phyloP scores from a whole-genome alignment of 305 asterid species.

The Stenogyne calaminthoides region DNA sequence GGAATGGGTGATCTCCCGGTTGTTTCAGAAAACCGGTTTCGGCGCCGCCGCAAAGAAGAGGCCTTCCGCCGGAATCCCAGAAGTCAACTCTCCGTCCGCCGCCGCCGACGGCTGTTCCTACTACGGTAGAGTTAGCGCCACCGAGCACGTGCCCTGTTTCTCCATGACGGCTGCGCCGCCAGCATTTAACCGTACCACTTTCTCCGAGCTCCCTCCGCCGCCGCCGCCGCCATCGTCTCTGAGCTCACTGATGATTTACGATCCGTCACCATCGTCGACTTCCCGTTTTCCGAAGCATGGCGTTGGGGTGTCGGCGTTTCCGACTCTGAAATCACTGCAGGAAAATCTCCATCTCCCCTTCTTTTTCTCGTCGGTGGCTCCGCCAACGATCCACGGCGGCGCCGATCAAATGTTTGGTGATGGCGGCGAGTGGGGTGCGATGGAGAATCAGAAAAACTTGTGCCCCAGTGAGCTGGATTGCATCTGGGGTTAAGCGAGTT shows the following conservation, averaged over 20 bases:
- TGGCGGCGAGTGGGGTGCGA: slow-evolving; percentile 41
- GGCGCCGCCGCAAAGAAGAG: slow-evolving; percentile 40
- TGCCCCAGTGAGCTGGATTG: slow-evolving; percentile 58
- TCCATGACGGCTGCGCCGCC: slow-evolving; percentile 55
- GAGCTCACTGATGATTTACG: slow-evolving; percentile 26
- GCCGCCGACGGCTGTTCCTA: slow-evolving; percentile 10
- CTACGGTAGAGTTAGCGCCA: slow-evolving; percentile 12
- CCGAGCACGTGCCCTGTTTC: slow-evolving; percentile 99
- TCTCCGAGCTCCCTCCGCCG: slow-evolving; percentile 49
- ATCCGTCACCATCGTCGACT: slow-evolving; percentile 25
- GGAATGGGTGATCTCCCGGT: slow-evolving; percentile 93
- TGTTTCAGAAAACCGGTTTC: slow-evolving; percentile 58
- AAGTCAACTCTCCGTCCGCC: slow-evolving; percentile 46
- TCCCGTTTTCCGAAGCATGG: slow-evolving; percentile 31
- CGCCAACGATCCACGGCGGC: slow-evolving; percentile 33
- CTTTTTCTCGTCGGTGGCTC: slow-evolving; percentile 33
- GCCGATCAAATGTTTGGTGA: slow-evolving; percentile 27
- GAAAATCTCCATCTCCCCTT: slow-evolving; percentile 54
- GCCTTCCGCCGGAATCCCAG: slow-evolving; percentile 27
- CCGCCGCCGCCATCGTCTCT: slow-evolving; percentile 34
- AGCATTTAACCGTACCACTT: slow-evolving; percentile 41
- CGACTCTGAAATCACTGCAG: slow-evolving; percentile 49
- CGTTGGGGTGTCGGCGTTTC: slow-evolving; percentile 35
- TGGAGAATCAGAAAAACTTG: slow-evolving; percentile 44
- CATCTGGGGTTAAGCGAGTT: slow-evolving; percentile 46